These are phyloP conservation scores for Hirsutella thompsonii DNA, from an alignment of 2,329 filamentous ascomycete species.

Conservation along the genomic window DNA sequence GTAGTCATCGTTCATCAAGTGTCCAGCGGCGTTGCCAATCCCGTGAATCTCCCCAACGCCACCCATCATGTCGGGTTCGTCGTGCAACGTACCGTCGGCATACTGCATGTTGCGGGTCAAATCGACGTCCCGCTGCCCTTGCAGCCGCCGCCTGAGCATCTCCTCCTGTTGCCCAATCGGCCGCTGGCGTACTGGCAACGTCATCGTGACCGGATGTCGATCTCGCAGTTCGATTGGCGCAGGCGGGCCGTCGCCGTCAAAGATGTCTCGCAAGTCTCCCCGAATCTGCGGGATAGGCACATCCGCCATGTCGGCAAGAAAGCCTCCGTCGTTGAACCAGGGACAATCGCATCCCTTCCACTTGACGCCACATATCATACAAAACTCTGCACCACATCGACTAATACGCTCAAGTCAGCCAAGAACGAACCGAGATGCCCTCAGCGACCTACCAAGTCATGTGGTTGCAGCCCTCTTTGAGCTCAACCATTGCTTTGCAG, in stretches of 20 bases:
- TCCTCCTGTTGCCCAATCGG: slow-evolving; percentile 32
- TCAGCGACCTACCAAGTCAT: slow-evolving; percentile 62
- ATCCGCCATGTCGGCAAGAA: slow-evolving; percentile 40
- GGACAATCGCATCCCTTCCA: slow-evolving; percentile 80
- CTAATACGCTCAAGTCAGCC: slow-evolving; percentile 19
- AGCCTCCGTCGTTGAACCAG: slow-evolving; percentile 55
- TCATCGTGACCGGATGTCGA: slow-evolving; percentile 4
- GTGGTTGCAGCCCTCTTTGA: slow-evolving; percentile 76
- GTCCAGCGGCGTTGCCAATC: slow-evolving; percentile 37
- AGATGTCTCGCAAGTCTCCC: slow-evolving; percentile 10
- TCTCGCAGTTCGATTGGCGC: slow-evolving; percentile 17
- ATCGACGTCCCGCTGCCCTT: slow-evolving; percentile 33
- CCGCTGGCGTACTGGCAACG: slow-evolving; percentile 12
- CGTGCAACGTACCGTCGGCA: slow-evolving; percentile 21
- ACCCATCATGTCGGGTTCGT: slow-evolving; percentile 20
- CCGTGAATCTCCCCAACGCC: slow-evolving; percentile 25
- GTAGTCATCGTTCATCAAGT: slow-evolving; percentile 51
- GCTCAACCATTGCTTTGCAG: slow-evolving; percentile 62
- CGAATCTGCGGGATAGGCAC: slow-evolving; percentile 24
- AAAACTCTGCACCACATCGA: slow-evolving; percentile 73
- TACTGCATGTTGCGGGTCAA: slow-evolving; percentile 12
- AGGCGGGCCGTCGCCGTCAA: slow-evolving; percentile 10
- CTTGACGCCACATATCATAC: slow-evolving; percentile 69
- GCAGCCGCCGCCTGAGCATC: slow-evolving; percentile 28
- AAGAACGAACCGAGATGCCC: not conserved